Percentiles rank a stretch among this genome's conserved stretches.
Evolutionary conservation across 306 rosid genomes (phyloP).

Genomic region (Lathyrus oleraceus): DNA sequence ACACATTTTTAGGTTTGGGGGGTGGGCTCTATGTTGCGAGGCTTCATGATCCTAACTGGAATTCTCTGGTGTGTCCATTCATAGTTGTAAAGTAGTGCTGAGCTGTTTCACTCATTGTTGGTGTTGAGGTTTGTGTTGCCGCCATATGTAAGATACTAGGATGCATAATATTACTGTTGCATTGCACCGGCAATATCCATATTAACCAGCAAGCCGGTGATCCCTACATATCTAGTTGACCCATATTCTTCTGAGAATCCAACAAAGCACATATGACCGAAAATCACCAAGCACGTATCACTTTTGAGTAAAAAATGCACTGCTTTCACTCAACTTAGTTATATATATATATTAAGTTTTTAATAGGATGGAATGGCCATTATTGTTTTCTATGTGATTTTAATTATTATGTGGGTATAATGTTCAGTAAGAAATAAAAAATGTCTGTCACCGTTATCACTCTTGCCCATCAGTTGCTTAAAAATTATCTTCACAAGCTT

Average conservation of each 20-base stretch:
- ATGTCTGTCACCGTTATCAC: background rate
- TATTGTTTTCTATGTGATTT: slow-evolving; percentile 11
- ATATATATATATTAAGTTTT: background rate
- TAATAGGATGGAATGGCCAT: background rate
- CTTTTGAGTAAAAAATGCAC: background rate
- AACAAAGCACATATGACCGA: too few species aligned
- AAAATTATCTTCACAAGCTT: slow-evolving; percentile 18
- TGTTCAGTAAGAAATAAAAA: background rate
- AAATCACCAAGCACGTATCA: background rate
- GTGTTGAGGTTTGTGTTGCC: background rate
- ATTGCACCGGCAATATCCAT: background rate
- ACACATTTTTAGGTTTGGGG: background rate
- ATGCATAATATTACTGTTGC: background rate
- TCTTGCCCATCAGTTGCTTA: slow-evolving; percentile 1
- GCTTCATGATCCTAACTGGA: background rate
- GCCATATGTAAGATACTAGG: background rate
- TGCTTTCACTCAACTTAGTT: background rate
- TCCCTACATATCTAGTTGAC: slow-evolving; percentile 1
- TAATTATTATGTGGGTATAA: background rate
- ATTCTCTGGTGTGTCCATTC: background rate
- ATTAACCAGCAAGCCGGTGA: background rate
- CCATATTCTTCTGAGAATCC: background rate
- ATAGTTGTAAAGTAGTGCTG: background rate
- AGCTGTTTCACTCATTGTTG: slow-evolving; percentile 7
- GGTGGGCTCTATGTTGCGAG: background rate